Evolutionary conservation across 495 filamentous ascomycete genomes (phyloP).

Genomic region (Penicillium cinerascens): DNA sequence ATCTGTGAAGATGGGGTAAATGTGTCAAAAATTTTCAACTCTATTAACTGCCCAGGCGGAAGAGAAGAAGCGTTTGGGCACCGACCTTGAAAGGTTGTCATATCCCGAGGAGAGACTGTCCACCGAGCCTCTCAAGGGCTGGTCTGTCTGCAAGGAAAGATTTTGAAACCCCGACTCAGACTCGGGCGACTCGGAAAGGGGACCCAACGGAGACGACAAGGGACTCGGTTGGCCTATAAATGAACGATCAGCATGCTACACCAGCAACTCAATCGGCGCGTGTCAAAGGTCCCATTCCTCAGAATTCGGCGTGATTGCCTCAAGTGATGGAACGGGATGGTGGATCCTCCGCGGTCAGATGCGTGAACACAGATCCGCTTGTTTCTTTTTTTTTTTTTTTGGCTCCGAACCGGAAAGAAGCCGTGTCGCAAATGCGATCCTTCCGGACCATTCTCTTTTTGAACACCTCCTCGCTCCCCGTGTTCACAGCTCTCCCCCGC

Average conservation of each 20-base stretch:
- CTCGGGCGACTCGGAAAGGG: constrained; percentile 42
- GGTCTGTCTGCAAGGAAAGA: constrained; percentile 45
- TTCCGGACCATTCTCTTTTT: background rate
- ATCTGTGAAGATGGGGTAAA: constrained; percentile 47
- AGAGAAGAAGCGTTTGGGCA: constrained; percentile 14
- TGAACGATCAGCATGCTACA: constrained; percentile 20
- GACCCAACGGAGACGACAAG: constrained; percentile 44
- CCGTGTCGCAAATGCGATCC: background rate
- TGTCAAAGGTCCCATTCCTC: constrained; percentile 6
- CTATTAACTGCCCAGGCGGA: constrained; percentile 26
- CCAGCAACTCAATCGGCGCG: constrained; percentile 10
- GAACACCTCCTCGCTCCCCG: too few species aligned
- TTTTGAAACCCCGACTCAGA: constrained; percentile 52
- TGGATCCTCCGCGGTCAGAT: constrained; percentile 18
- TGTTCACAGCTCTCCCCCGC: background rate
- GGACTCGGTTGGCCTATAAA: constrained; percentile 44
- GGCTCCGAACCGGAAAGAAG: background rate
- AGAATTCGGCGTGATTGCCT: constrained; percentile 7
- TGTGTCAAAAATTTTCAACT: constrained; percentile 45
- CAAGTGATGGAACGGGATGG: constrained; percentile 13
- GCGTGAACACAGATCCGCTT: background rate
- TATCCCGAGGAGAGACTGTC: constrained; percentile 41
- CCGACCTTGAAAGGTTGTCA: constrained; percentile 44
- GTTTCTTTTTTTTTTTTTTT: too few species aligned
- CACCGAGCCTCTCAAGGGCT: constrained; percentile 39